Conservation (phyloP, 129 eudicot genomes). For the Helianthus annuus region HanXRQr2.0-SUNRISE NC_035435.2:139143428-139143927, state of each 20-base stretch:
- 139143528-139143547: not conserved
- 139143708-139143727: not conserved
- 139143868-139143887: too few species aligned
- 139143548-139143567: conserved; percentile 49
- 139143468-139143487: not conserved
- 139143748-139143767: not conserved
- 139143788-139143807: too few species aligned
- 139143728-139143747: not conserved
- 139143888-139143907: too few species aligned
- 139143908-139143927: too few species aligned
- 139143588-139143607: conserved; percentile 81
- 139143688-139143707: not conserved
- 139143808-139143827: too few species aligned
- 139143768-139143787: too few species aligned
- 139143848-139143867: too few species aligned
- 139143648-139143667: not conserved
- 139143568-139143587: conserved; percentile 88
- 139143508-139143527: not conserved
- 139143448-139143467: too few species aligned
- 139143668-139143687: not conserved
- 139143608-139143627: conserved; percentile 46
- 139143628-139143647: conserved; percentile 7
- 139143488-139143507: not conserved
- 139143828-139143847: too few species aligned
- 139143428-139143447: too few species aligned